Evolutionary conservation across 371 early-diverging fungal species (phyloP).

Genomic region (Mortierella sp.): DNA sequence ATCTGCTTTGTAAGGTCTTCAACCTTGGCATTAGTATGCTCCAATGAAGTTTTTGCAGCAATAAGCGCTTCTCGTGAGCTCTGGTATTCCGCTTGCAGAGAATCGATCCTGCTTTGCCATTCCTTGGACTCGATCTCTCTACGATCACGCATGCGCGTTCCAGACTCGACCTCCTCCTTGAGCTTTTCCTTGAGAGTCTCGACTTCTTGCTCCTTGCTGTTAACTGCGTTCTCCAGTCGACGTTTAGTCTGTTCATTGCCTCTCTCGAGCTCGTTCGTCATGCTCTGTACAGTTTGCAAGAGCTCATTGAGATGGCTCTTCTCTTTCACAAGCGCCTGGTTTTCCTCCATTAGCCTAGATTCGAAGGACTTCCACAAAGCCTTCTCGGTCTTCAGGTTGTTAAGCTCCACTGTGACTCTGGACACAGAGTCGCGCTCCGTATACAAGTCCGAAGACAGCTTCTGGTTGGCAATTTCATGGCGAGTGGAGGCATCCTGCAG

Average conservation of each 20-base stretch:
- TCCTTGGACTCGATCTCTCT: constrained; percentile 57
- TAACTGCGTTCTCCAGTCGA: constrained; percentile 59
- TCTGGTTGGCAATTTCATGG: constrained; percentile 51
- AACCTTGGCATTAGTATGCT: constrained; percentile 59
- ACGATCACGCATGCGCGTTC: constrained; percentile 50
- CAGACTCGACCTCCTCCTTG: constrained; percentile 46
- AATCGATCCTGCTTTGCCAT: constrained; percentile 55
- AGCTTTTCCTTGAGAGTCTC: constrained; percentile 54
- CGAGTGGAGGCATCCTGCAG: constrained; percentile 48
- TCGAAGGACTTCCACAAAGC: constrained; percentile 63
- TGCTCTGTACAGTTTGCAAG: constrained; percentile 51
- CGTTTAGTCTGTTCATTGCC: constrained; percentile 52
- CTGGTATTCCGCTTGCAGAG: constrained; percentile 52
- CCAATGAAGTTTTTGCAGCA: constrained; percentile 56
- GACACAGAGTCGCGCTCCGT: constrained; percentile 56
- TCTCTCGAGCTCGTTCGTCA: constrained; percentile 60
- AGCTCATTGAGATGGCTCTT: constrained; percentile 56
- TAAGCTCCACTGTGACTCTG: constrained; percentile 58
- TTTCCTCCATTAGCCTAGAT: constrained; percentile 60
- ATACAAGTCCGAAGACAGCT: constrained; percentile 56
- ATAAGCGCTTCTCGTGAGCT: constrained; percentile 50
- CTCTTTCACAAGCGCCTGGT: constrained; percentile 60
- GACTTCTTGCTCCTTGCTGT: constrained; percentile 61
- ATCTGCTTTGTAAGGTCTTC: constrained; percentile 64
- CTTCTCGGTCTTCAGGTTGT: constrained; percentile 62